Percentiles rank a stretch among this genome's conserved stretches.
Conservation (phyloP, 257 asterid genomes). For the Ajuga chamaepitys region DNA sequence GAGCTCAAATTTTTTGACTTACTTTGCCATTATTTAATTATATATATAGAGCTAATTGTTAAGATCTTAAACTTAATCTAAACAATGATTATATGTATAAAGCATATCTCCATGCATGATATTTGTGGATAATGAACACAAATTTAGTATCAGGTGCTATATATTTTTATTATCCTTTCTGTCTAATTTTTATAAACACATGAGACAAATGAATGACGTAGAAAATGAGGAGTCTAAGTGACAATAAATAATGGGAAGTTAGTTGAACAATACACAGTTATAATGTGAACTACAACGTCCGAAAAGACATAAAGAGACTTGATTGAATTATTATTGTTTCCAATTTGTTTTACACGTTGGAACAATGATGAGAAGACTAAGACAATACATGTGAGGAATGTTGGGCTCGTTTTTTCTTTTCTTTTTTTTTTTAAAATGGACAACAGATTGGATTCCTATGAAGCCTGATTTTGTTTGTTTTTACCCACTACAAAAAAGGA, state of each 20-base stretch:
- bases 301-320: conserved; percentile 1
- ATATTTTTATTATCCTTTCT: background rate
- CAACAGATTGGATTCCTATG: background rate
- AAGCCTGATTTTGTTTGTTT: background rate
- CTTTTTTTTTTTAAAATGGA: background rate
- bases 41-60: no score
- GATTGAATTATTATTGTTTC: conserved; percentile 1
- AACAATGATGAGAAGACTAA: conserved; percentile 11
- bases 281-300: background rate
- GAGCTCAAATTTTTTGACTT: no score
- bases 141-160: no score
- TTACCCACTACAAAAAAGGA: no score
- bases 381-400: conserved; percentile 13
- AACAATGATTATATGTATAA: no score
- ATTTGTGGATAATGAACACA: no score
- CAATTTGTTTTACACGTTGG: conserved; percentile 10
- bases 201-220: background rate
- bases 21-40: no score
- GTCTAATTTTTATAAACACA: background rate
- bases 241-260: background rate
- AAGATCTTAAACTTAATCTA: no score
- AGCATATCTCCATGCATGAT: no score
- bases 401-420: no score
- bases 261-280: background rate
- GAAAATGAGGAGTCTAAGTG: background rate